These are phyloP conservation scores for Camelina hispida DNA, from an alignment of 345 rosid genomes.

Conservation along the genomic window DNA sequence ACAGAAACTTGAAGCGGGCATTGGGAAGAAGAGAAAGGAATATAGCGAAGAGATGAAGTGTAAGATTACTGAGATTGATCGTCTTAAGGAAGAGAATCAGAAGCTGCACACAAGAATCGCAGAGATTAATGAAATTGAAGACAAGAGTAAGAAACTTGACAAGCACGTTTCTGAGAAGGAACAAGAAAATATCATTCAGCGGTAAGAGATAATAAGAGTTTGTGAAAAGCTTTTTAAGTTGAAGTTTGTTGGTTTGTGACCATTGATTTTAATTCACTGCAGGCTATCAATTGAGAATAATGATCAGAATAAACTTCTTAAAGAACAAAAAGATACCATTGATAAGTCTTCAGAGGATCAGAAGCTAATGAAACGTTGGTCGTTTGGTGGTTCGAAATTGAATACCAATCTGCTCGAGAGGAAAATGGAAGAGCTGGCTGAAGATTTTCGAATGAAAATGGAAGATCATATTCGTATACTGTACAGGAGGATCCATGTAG, in stretches of 20 bases:
- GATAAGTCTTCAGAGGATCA: constrained; percentile 47
- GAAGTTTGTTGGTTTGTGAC: not conserved
- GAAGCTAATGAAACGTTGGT: constrained; percentile 37
- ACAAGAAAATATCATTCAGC: constrained; percentile 35
- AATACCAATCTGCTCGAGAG: constrained; percentile 42
- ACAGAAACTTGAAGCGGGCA: constrained; percentile 44
- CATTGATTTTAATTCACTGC: not conserved
- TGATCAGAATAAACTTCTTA: constrained; percentile 45
- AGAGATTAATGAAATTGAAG: constrained; percentile 24
- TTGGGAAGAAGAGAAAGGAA: constrained; percentile 35
- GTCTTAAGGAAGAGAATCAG: constrained; percentile 56
- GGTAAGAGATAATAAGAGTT: constrained; percentile 15
- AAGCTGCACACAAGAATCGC: constrained; percentile 37
- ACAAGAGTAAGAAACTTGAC: constrained; percentile 21
- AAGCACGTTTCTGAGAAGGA: constrained; percentile 24
- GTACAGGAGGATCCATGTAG: constrained; percentile 55
- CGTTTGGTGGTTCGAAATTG: constrained; percentile 48
- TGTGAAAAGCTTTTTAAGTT: not conserved
- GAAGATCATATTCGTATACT: constrained; percentile 64
- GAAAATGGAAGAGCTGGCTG: constrained; percentile 63
- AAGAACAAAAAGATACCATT: constrained; percentile 42
- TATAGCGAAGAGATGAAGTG: constrained; percentile 46
- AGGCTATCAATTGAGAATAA: constrained; percentile 43
- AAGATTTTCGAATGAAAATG: constrained; percentile 52
- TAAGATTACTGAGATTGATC: constrained; percentile 40